Evolutionary conservation across 2,329 filamentous ascomycete genomes (phyloP).

Genomic region (Scedosporium minutisporum): DNA sequence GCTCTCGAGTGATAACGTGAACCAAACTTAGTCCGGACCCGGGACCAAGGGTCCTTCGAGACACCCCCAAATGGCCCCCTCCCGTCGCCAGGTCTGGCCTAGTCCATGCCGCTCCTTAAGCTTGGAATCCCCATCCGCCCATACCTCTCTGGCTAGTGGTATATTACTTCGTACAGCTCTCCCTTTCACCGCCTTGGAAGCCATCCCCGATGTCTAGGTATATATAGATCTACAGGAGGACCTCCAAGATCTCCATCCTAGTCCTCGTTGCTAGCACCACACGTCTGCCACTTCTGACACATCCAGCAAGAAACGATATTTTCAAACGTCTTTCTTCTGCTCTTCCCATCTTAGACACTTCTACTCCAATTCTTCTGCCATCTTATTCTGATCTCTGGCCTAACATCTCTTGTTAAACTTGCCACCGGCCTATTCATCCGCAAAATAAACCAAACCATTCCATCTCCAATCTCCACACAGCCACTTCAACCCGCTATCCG

Average conservation of each 20-base stretch:
- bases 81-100: not conserved
- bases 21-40: not conserved
- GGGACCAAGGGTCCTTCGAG: not conserved
- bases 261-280: not conserved
- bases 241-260: not conserved
- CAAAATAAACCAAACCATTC: not conserved
- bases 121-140: too few relatives aligned
- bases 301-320: not conserved
- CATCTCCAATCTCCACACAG: not conserved
- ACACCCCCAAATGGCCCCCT: not conserved
- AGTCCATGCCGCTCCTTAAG: too few relatives aligned
- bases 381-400: too few relatives aligned
- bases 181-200: too few relatives aligned
- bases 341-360: not conserved
- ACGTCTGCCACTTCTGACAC: not conserved
- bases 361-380: too few relatives aligned
- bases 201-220: not conserved
- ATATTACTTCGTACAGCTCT: too few relatives aligned
- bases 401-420: too few relatives aligned
- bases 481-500: not conserved
- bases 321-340: not conserved
- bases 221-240: not conserved
- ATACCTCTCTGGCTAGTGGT: too few relatives aligned
- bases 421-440: not conserved
- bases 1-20: not conserved